Conservation (phyloP, 768 basidiomycete species). For the Leccinum broughii region DNA sequence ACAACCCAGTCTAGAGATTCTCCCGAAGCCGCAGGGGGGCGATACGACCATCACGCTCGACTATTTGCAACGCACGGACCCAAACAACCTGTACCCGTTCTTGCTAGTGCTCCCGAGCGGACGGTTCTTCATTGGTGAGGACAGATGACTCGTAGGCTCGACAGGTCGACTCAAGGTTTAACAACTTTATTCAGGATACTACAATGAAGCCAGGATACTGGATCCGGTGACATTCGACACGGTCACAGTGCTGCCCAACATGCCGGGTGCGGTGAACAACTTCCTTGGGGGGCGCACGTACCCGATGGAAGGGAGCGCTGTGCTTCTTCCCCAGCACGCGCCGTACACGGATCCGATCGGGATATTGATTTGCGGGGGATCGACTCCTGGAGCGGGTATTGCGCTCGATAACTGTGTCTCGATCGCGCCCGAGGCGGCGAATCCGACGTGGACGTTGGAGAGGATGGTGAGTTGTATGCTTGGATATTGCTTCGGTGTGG, state of each 20-base stretch:
- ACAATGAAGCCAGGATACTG: constrained; percentile 78
- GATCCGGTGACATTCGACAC: constrained; percentile 68
- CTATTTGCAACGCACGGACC: constrained; percentile 71
- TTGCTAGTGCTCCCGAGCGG: constrained; percentile 69
- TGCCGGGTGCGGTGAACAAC: constrained; percentile 72
- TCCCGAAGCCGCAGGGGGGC: constrained; percentile 67
- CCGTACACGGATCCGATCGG: constrained; percentile 64
- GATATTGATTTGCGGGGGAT: constrained; percentile 78
- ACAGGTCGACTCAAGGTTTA: background rate
- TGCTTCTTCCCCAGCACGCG: constrained; percentile 66
- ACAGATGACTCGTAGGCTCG: background rate
- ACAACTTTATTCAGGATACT: constrained; percentile 55
- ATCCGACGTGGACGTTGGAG: constrained; percentile 69
- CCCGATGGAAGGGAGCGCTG: constrained; percentile 70
- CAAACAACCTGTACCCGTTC: constrained; percentile 81
- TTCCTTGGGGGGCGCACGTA: constrained; percentile 77
- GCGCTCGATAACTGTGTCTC: constrained; percentile 71
- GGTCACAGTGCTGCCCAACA: constrained; percentile 59
- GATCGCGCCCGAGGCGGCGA: constrained; percentile 61
- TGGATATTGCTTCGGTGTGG: constrained; percentile 14
- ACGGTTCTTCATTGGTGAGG: constrained; percentile 67
- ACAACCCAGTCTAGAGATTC: constrained; percentile 68
- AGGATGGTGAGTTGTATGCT: constrained; percentile 60
- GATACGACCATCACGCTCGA: constrained; percentile 60
- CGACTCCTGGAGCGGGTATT: constrained; percentile 46